Percentiles rank a stretch among this genome's conserved stretches.
Evolutionary conservation across 2,329 filamentous ascomycete species (phyloP).

Genomic region (Trichoderma breve): DNA sequence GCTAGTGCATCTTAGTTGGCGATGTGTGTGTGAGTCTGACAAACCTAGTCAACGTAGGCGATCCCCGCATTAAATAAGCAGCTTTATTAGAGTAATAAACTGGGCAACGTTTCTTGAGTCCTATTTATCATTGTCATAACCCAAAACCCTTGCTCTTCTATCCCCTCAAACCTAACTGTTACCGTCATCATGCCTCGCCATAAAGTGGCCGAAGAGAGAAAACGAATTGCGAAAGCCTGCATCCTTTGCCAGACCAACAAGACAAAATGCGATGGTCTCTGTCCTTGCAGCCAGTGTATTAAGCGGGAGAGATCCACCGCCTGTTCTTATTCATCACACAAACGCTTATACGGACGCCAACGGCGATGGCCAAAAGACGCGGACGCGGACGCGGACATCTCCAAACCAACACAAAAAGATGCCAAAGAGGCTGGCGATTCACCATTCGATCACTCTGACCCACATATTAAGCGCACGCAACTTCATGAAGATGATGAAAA

Average conservation of each 20-base stretch:
- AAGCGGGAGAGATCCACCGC: neutral
- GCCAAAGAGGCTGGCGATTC: neutral
- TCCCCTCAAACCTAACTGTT: neutral
- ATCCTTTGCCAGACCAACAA: neutral
- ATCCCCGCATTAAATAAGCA: neutral
- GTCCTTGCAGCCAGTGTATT: neutral
- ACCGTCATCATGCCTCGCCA: neutral
- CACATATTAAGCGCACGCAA: neutral
- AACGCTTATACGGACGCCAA: constrained; percentile 5
- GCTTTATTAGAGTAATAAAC: neutral
- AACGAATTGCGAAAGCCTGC: neutral
- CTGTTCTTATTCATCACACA: constrained; percentile 2
- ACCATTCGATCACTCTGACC: neutral
- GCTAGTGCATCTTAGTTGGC: neutral
- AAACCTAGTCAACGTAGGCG: neutral
- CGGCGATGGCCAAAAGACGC: neutral
- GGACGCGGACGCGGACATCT: neutral
- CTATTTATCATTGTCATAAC: neutral
- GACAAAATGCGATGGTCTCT: neutral
- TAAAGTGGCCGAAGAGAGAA: neutral
- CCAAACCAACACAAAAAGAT: neutral
- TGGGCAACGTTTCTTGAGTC: neutral
- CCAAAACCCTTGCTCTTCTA: neutral
- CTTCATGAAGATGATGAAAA: neutral
- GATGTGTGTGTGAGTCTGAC: neutral